A percentile compares a stretch with the other conserved stretches of the same genome.
Conservation (phyloP, 1,284 basidiomycete genomes). For the Mrakiaceae sp. region DNA sequence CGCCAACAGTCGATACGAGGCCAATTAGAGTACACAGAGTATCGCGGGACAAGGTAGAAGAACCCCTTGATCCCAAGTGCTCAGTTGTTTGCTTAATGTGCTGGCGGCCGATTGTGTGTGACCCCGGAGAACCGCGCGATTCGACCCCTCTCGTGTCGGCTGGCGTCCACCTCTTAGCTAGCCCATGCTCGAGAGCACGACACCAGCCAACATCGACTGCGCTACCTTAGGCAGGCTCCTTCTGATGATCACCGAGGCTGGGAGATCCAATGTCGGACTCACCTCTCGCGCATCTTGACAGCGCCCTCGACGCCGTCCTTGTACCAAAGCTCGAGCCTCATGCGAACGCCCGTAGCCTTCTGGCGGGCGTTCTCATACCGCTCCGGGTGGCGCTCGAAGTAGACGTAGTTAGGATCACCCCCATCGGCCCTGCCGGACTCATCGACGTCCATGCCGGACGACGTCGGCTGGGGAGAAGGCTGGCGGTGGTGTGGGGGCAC, state of each 20-base stretch:
- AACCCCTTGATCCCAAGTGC: too few species aligned
- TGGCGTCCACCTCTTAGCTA: background rate
- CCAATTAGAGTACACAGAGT: too few species aligned
- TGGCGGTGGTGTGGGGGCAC: background rate
- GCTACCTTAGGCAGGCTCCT: too few species aligned
- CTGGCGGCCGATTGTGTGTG: too few species aligned
- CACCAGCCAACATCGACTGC: too few species aligned
- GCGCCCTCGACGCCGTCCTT: slow-evolving; percentile 89
- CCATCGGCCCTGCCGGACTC: background rate
- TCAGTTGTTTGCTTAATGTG: background rate
- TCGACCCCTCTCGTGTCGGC: slow-evolving; percentile 8
- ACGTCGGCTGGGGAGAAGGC: background rate
- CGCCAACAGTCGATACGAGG: too few species aligned
- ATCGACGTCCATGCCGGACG: slow-evolving; percentile 11
- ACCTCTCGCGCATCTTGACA: slow-evolving; percentile 77
- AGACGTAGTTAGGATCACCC: slow-evolving; percentile 59
- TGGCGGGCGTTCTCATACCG: slow-evolving; percentile 81
- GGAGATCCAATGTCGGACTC: slow-evolving; percentile 20
- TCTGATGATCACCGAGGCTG: too few species aligned
- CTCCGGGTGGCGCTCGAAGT: slow-evolving; percentile 78
- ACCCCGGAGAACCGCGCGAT: background rate
- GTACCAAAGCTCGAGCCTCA: slow-evolving; percentile 96
- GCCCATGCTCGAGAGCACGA: background rate
- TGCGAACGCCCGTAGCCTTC: slow-evolving; percentile 86
- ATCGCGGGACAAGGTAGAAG: too few species aligned